phyloP scores from a whole-genome alignment of 1,139 yeast species.

The Pichia sp. region DNA sequence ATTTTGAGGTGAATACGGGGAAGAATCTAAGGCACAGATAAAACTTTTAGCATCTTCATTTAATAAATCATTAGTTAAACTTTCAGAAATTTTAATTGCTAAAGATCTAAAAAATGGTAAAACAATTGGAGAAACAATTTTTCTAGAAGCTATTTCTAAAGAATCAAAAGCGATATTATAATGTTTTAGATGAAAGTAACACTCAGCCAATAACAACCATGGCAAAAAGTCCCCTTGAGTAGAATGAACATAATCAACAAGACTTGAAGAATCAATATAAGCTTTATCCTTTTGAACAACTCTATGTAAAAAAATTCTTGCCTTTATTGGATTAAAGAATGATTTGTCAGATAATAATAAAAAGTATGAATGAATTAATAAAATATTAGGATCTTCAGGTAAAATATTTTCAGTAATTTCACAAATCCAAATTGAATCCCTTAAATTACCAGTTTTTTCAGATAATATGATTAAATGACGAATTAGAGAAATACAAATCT shows the following conservation, averaged over 20 bases:
- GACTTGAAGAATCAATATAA: conserved; percentile 2
- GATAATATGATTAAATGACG: conserved; percentile 47
- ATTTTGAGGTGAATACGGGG: not conserved
- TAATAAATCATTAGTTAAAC: conserved; percentile 1
- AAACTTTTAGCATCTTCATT: conserved; percentile 1
- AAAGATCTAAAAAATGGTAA: conserved; percentile 7
- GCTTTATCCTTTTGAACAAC: conserved; percentile 25
- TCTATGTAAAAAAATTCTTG: conserved; percentile 36
- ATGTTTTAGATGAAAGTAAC: conserved; percentile 33
- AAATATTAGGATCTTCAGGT: conserved; percentile 40
- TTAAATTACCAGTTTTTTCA: conserved; percentile 43
- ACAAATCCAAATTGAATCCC: conserved; percentile 44
- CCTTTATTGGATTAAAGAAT: conserved; percentile 31
- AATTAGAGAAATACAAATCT: conserved; percentile 41
- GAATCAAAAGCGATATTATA: conserved; percentile 13
- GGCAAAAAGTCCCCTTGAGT: conserved; percentile 40
- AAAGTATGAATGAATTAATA: conserved; percentile 44
- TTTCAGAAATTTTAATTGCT: conserved; percentile 1
- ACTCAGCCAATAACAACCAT: conserved; percentile 52
- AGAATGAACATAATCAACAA: conserved; percentile 15
- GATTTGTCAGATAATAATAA: conserved; percentile 32
- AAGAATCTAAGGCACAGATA: conserved; percentile 1
- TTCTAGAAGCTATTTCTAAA: conserved; percentile 13
- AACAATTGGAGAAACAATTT: conserved; percentile 5
- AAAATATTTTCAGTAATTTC: conserved; percentile 42